These are phyloP conservation scores for Mortierella sp. DNA, from an alignment of 371 early-diverging fungal species.

Conservation along the genomic window DNA sequence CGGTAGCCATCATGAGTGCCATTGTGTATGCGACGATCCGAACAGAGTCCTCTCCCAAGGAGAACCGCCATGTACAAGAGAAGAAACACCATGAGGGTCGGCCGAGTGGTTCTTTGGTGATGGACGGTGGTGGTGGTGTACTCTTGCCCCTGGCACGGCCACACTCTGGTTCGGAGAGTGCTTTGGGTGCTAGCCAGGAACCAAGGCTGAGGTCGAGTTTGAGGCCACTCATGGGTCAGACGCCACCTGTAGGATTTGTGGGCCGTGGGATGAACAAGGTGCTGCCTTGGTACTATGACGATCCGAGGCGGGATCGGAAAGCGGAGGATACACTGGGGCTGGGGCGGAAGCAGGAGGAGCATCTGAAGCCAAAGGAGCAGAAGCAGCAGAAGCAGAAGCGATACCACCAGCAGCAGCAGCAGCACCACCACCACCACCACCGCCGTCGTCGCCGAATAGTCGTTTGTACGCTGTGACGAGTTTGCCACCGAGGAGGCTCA, in stretches of 20 bases:
- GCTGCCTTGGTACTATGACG: too few relatives aligned
- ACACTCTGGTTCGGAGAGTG: too few relatives aligned
- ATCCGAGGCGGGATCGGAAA: too few relatives aligned
- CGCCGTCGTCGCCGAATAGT: too few relatives aligned
- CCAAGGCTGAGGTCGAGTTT: background rate
- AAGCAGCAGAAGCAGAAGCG: background rate
- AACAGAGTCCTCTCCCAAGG: constrained; percentile 12
- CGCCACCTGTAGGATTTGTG: background rate
- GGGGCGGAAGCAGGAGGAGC: too few relatives aligned
- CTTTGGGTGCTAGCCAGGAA: too few relatives aligned
- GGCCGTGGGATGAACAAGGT: background rate
- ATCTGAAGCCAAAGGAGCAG: background rate
- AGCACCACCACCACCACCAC: background rate
- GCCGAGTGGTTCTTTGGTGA: too few relatives aligned
- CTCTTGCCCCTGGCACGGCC: too few relatives aligned
- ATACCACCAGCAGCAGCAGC: background rate
- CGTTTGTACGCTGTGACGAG: too few relatives aligned
- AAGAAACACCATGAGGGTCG: background rate
- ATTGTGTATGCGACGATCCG: constrained; percentile 43
- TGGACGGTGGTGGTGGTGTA: too few relatives aligned
- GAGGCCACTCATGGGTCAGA: background rate
- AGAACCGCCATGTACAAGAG: background rate
- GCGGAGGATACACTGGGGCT: too few relatives aligned
- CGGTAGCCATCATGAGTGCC: constrained; percentile 29
- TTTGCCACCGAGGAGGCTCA: too few relatives aligned